Base-by-base conservation (phyloP, 768 basidiomycete species). In the Hericium rajendrae region DNA sequence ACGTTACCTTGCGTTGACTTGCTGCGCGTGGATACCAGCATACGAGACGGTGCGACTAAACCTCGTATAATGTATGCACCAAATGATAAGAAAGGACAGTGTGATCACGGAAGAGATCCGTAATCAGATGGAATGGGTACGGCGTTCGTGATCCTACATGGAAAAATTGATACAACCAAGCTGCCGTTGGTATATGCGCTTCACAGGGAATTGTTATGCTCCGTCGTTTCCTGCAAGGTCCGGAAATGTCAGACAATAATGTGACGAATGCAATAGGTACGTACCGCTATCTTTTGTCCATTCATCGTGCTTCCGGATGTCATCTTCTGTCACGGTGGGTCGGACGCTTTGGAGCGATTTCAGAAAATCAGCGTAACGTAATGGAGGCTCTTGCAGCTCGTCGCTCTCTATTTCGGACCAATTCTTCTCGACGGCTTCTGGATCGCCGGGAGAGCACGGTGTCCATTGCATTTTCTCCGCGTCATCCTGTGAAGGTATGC, bases 381-480 rank as follows among this genome's bases (percentile, higher is more conserved):
- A 73, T 53, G 86, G 79, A 1, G 97, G 95, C 69, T 98, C 95
- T n/a, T 85, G 75, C 40, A 97, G 74, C 68, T 97, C 91, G 55
- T 97, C 89, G 2, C 87, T 85, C 48, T 85, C 84, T 46, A 99
- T 77, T 56, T 89, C 88, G 20, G 88, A 81, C 95, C 95, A 97
- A 5, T 83, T 74, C 76, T 87, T 92, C 74, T 98, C 95, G 52
- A 82, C 75, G 0, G 90, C 94, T 0, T 82, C 82, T 0, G 83
- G 77, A 62, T 94, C 93, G 9, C 95, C 94, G 1, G 97, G 94
- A 2, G 94, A 97, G 69, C 97, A 99, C 2, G 97, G 97, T 20
- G 94, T 97, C 86, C 82, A 95, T 71, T 85, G 94, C 71, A 53
- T 57, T 48, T 62, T 62, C 15, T 56, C 59, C 0, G 67, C 60